Conservation (phyloP, 164 flowering plant genomes). For the Vitis amurensis region DNA sequence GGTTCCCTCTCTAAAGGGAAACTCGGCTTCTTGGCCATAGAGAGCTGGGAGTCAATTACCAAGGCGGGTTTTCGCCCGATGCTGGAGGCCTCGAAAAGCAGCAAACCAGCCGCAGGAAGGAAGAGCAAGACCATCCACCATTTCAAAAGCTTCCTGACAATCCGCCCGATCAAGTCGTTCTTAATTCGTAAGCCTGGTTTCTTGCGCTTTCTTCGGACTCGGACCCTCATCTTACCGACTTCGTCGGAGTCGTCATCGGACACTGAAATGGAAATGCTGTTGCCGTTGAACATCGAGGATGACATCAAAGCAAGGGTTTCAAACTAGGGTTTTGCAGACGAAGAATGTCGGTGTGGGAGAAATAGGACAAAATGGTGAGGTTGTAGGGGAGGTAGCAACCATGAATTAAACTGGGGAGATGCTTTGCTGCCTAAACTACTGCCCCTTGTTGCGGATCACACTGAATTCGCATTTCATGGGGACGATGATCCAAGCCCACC, state of each 20-base stretch:
- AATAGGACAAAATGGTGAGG: too few species aligned
- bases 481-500: too few species aligned
- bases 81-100: slow-evolving; percentile 49
- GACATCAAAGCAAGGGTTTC: background rate
- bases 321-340: background rate
- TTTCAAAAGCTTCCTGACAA: slow-evolving; percentile 35
- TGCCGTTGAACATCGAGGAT: slow-evolving; percentile 35
- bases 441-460: too few species aligned
- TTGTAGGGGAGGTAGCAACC: too few species aligned
- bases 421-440: too few species aligned
- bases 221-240: slow-evolving; percentile 38
- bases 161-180: slow-evolving; percentile 26
- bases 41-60: slow-evolving; percentile 7
- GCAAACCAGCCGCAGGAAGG: slow-evolving; percentile 41
- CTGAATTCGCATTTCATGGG: too few species aligned
- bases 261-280: slow-evolving; percentile 46
- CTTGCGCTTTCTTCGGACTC: slow-evolving; percentile 63
- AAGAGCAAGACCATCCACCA: slow-evolving; percentile 60
- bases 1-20: slow-evolving; percentile 14
- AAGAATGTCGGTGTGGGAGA: background rate
- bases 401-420: too few species aligned
- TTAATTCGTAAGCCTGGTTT: slow-evolving; percentile 34
- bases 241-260: slow-evolving; percentile 69
- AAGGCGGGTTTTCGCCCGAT: slow-evolving; percentile 31
- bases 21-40: background rate